phyloP scores from a whole-genome alignment of 1,284 basidiomycete species.

The Apiotrichum montevideense region DNA sequence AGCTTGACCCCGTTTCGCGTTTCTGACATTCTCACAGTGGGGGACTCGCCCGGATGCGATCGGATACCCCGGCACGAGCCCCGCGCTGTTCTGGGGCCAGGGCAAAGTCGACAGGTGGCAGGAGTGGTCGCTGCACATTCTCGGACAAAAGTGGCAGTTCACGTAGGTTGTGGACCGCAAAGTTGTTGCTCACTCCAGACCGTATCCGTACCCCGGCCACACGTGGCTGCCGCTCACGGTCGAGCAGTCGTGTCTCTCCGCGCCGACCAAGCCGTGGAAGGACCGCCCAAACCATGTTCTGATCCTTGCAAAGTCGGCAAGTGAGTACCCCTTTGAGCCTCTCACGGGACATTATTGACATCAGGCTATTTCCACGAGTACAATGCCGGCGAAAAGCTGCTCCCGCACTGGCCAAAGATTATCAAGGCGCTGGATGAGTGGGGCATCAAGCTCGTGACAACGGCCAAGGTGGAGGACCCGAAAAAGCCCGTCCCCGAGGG shows the following conservation, averaged over 20 bases:
- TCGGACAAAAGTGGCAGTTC: constrained; percentile 40
- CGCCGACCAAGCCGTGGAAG: constrained; percentile 21
- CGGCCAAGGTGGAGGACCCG: constrained; percentile 23
- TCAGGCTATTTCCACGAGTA: background rate
- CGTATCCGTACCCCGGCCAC: constrained; percentile 30
- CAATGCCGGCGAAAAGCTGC: background rate
- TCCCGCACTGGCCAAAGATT: background rate
- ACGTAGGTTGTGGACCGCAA: constrained; percentile 17
- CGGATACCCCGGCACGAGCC: background rate
- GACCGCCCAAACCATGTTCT: constrained; percentile 30
- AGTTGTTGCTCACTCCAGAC: constrained; percentile 12
- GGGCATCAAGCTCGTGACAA: constrained; percentile 27
- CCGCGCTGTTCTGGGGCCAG: constrained; percentile 16
- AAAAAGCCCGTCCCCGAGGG: constrained; percentile 32
- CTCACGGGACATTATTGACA: background rate
- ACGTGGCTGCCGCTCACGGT: constrained; percentile 39
- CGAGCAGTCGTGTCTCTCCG: constrained; percentile 31
- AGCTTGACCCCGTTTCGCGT: too few relatives aligned
- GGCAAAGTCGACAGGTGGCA: background rate
- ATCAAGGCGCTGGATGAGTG: background rate
- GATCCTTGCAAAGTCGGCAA: constrained; percentile 32
- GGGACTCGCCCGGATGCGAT: background rate
- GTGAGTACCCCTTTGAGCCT: background rate
- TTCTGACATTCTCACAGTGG: constrained; percentile 2
- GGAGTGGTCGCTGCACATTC: constrained; percentile 35